phyloP scores from a whole-genome alignment of 2,329 filamentous ascomycete species.

The Trichoderma polysporum region DNA sequence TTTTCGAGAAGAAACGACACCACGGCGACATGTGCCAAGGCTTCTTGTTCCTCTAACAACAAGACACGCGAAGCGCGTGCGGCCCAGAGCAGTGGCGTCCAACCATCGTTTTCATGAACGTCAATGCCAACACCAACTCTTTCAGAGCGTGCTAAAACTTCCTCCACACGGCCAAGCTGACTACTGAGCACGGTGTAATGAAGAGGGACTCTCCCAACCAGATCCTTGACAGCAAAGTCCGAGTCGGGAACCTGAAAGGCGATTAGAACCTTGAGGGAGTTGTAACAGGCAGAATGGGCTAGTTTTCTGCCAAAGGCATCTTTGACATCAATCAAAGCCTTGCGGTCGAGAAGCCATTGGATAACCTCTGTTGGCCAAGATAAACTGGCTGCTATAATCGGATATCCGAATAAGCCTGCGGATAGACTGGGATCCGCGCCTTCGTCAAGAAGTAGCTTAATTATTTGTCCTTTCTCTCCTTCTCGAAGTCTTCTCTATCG shows the following conservation, averaged over 20 bases:
- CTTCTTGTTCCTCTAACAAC: not conserved
- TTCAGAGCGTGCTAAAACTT: not conserved
- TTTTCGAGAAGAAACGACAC: not conserved
- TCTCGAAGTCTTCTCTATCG: not conserved
- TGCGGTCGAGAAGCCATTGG: not conserved
- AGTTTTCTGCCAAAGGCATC: not conserved
- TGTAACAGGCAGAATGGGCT: slow-evolving; percentile 1
- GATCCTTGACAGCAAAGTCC: not conserved
- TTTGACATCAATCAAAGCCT: not conserved
- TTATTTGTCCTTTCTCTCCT: not conserved
- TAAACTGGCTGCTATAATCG: slow-evolving; percentile 5
- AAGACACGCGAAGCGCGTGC: not conserved
- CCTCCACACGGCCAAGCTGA: not conserved
- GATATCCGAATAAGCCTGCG: not conserved
- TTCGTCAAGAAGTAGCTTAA: not conserved
- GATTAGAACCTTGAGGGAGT: not conserved
- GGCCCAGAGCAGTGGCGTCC: slow-evolving; percentile 10
- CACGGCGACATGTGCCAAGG: not conserved
- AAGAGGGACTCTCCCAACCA: slow-evolving; percentile 3
- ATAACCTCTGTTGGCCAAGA: not conserved
- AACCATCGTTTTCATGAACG: not conserved
- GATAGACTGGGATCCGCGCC: not conserved
- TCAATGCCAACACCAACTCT: not conserved
- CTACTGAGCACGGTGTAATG: slow-evolving; percentile 3
- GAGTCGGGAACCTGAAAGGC: not conserved